Evolutionary conservation across 176 grass and related monocot genomes (phyloP), one percentile per base, ranked within the genome.

Genomic region (Carex cristatella): DNA sequence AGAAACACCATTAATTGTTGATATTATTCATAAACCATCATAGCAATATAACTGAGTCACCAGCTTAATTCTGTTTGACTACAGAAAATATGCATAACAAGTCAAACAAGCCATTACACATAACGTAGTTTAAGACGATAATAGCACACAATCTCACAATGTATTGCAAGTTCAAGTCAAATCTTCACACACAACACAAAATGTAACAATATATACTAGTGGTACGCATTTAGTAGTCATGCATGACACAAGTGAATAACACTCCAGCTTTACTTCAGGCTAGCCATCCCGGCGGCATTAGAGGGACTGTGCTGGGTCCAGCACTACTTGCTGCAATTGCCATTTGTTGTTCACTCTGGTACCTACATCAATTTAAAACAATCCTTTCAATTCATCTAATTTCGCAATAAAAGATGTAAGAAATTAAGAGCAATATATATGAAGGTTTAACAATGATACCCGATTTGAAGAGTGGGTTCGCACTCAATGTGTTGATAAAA

Each of bases 381-480:
- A 56, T 55, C 10, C 2, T 15, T 33, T 86, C 48, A 64, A 53
- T 66, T 85, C 3, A 57, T 86, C 12, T 56, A 23, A 74, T 78
- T 85, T 31, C 16, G 19, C 4, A 82, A 15, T 12, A 9, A 58
- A 81, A 46, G 10, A 87, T 16, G 15, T 64, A 71, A 75, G 31
- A 27, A 42, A 37, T n/a, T 72, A 74, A 73, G 9, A 5, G 65
- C 15, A 4, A 53, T 54, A 35, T 18, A 56, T 83, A 16, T 83
- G 12, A 80, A 27, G 37, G 7, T 60, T 51, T 51, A 73, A 58
- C 30, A 69, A 42, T 56, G 38, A 44, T 83, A 90, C 89, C 89
- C 89, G 23, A 90, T 90, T 64, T 90, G 85, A 28, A 90, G 85
- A 42, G 85, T 90, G 10, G 89, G 85, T 72, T 90, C 85, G 38